Conservation (phyloP, 148 eudicot genomes). For the Suaeda aralocaspica region DNA sequence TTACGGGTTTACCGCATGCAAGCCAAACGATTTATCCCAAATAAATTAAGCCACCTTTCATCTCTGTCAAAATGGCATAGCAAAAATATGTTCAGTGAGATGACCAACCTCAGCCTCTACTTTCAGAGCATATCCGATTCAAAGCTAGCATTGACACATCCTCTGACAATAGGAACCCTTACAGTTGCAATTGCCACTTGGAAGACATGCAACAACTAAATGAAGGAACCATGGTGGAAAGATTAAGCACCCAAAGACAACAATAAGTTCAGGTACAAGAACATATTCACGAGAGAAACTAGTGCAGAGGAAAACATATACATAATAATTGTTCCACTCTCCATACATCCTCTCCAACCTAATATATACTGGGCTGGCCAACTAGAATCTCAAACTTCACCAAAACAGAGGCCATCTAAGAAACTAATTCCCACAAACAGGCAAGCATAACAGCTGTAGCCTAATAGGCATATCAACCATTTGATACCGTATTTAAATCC, state of each 20-base stretch:
- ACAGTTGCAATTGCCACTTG: not conserved
- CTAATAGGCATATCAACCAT: not conserved
- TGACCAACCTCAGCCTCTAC: no score
- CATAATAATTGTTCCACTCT: not conserved
- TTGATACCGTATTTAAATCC: not conserved
- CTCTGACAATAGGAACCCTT: not conserved
- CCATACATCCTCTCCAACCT: not conserved
- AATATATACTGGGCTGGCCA: not conserved
- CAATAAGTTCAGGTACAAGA: not conserved
- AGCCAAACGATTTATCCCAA: not conserved
- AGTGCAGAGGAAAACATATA: no score
- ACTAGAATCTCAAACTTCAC: not conserved
- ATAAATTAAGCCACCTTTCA: not conserved
- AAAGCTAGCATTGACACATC: not conserved
- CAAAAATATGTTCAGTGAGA: no score
- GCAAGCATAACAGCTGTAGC: not conserved
- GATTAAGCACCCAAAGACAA: not conserved
- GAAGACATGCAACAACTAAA: not conserved
- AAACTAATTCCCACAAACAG: not conserved
- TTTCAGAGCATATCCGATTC: not conserved
- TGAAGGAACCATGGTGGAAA: not conserved
- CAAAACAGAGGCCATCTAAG: not conserved
- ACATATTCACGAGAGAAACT: no score
- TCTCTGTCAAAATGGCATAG: no score
- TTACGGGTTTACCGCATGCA: not conserved